A percentile compares a stretch with the other conserved stretches of the same genome.
phyloP scores from a whole-genome alignment of 78 protist species.

The Planoprotostelium fungivorum region DNA sequence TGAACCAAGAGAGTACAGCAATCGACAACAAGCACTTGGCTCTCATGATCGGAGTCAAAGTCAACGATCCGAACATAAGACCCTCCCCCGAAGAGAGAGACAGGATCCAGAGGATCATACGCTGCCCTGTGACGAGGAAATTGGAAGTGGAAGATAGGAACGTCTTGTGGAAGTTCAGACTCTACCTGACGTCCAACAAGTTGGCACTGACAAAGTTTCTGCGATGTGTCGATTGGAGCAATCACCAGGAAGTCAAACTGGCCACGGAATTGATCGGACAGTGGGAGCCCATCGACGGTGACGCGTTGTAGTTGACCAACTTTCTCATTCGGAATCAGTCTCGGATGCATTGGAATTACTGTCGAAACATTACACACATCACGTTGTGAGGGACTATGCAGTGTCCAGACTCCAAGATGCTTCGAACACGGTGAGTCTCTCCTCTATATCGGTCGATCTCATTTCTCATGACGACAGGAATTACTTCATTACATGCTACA shows the following conservation, averaged over 20 bases:
- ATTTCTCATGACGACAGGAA: slow-evolving; percentile 9
- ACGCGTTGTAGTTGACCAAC: not conserved
- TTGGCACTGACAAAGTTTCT: slow-evolving; percentile 85
- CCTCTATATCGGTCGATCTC: not conserved
- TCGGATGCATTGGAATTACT: slow-evolving; percentile 86
- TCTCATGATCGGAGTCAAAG: not conserved
- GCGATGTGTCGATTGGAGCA: slow-evolving; percentile 87
- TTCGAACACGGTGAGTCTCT: slow-evolving; percentile 14
- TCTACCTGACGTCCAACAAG: slow-evolving; percentile 67
- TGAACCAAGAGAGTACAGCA: not conserved
- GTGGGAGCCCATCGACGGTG: slow-evolving; percentile 35
- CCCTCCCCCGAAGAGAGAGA: not conserved
- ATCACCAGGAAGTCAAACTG: slow-evolving; percentile 56
- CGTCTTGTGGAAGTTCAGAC: slow-evolving; percentile 75
- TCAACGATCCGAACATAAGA: not conserved
- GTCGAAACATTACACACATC: slow-evolving; percentile 25
- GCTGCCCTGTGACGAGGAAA: not conserved
- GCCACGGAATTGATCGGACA: slow-evolving; percentile 47
- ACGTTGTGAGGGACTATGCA: slow-evolving; percentile 78
- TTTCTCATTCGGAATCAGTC: slow-evolving; percentile 3
- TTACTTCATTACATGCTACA: slow-evolving; percentile 83
- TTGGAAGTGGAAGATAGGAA: not conserved
- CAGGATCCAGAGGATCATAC: not conserved
- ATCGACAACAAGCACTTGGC: not conserved
- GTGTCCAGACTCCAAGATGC: slow-evolving; percentile 61